These are phyloP conservation scores for Apodospora peruviana DNA, from an alignment of 495 filamentous ascomycete species.

Conservation along the genomic window DNA sequence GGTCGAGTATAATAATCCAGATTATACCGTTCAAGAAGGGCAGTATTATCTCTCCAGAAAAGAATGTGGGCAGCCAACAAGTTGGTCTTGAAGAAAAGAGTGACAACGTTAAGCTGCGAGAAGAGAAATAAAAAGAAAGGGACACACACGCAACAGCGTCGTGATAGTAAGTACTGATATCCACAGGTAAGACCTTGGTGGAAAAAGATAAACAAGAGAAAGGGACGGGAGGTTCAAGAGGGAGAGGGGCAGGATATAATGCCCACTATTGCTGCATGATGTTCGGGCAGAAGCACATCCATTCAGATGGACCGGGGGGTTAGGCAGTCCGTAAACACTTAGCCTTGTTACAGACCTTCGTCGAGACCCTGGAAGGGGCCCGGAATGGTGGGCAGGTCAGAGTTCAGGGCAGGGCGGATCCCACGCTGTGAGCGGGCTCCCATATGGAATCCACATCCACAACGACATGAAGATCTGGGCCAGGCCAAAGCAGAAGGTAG, in stretches of 20 bases:
- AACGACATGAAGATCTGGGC: no score
- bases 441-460: no score
- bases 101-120: slow-evolving; percentile 48
- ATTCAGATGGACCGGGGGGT: slow-evolving; percentile 24
- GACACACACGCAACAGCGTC: slow-evolving; percentile 43
- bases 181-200: slow-evolving; percentile 33
- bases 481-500: no score
- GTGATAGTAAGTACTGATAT: slow-evolving; percentile 35
- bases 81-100: slow-evolving; percentile 49
- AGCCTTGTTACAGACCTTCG: slow-evolving; percentile 34
- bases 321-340: slow-evolving; percentile 24
- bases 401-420: slow-evolving; percentile 10
- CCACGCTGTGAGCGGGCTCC: not conserved
- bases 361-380: slow-evolving; percentile 22
- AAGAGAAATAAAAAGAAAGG: slow-evolving; percentile 36
- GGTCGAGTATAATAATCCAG: slow-evolving; percentile 33
- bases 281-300: slow-evolving; percentile 28
- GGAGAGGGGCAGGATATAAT: slow-evolving; percentile 32
- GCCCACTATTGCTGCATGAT: slow-evolving; percentile 31
- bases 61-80: slow-evolving; percentile 53
- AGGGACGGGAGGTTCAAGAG: slow-evolving; percentile 23
- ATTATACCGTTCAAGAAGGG: slow-evolving; percentile 39
- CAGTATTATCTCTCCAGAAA: slow-evolving; percentile 37
- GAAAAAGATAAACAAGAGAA: slow-evolving; percentile 34
- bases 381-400: slow-evolving; percentile 20